These are phyloP conservation scores for Trypanosoma platydactyli DNA, from an alignment of 208 protist species.

Conservation along the genomic window DNA sequence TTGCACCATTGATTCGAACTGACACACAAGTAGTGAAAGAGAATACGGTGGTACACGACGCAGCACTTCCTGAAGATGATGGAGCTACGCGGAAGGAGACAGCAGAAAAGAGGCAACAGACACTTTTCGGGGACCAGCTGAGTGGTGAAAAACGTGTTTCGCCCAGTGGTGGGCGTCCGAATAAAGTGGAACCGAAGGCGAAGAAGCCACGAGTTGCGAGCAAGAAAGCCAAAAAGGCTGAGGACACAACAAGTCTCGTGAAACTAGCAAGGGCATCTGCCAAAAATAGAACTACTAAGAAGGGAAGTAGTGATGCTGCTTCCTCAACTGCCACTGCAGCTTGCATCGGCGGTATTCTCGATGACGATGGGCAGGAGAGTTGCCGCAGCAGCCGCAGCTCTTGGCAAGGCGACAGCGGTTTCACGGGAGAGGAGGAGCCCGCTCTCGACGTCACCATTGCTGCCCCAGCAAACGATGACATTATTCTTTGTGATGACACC, in stretches of 20 bases:
- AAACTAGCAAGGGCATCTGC: slow-evolving; percentile 73
- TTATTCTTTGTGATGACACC: slow-evolving; percentile 78
- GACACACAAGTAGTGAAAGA: not conserved
- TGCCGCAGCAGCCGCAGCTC: not conserved
- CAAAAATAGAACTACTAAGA: slow-evolving; percentile 25
- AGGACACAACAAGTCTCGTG: slow-evolving; percentile 50
- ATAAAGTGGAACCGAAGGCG: slow-evolving; percentile 4
- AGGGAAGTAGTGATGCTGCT: not conserved
- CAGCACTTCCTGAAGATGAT: not conserved
- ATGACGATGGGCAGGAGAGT: slow-evolving; percentile 26
- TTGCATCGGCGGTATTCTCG: slow-evolving; percentile 13
- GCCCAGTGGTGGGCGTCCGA: not conserved
- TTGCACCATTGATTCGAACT: no score
- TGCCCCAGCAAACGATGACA: slow-evolving; percentile 63
- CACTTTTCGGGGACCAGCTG: slow-evolving; percentile 44
- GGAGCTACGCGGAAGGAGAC: not conserved
- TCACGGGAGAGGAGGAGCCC: slow-evolving; percentile 32
- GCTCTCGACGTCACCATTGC: slow-evolving; percentile 45
- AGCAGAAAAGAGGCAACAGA: slow-evolving; percentile 24
- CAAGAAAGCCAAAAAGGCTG: slow-evolving; percentile 32
- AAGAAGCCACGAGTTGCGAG: slow-evolving; percentile 22
- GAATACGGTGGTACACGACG: not conserved
- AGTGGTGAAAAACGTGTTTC: slow-evolving; percentile 25
- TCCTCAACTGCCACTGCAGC: not conserved
- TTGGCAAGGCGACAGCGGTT: not conserved